Percentiles rank a stretch among this genome's conserved stretches.
Evolutionary conservation across 2,329 filamentous ascomycete species (phyloP).

Genomic region (Diaporthe humulicola): DNA sequence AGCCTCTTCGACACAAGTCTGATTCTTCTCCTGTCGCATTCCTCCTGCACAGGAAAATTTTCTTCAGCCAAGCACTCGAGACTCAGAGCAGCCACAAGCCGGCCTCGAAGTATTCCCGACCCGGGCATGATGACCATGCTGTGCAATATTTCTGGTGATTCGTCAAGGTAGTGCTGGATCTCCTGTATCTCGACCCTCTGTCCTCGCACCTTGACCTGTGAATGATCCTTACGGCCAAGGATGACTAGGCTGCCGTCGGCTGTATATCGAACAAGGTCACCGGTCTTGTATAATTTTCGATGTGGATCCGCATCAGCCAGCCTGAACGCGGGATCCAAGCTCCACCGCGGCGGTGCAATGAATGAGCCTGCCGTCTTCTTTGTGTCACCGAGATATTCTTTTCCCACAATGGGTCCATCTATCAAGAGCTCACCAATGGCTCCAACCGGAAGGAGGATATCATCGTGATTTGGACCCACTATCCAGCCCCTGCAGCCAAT

Average conservation of each 20-base stretch:
- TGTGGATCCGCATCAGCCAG: background rate
- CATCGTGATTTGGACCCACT: slow-evolving; percentile 61
- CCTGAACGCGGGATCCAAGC: background rate
- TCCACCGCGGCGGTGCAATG: slow-evolving; percentile 52
- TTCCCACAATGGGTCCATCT: slow-evolving; percentile 70
- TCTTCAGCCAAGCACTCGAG: background rate
- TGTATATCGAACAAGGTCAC: slow-evolving; percentile 69
- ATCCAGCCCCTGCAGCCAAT: slow-evolving; percentile 54
- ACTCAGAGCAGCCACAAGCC: background rate
- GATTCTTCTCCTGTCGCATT: background rate
- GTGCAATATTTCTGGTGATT: background rate
- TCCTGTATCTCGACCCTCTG: slow-evolving; percentile 73
- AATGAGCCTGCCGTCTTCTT: slow-evolving; percentile 71
- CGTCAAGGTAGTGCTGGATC: slow-evolving; percentile 62
- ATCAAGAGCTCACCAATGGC: slow-evolving; percentile 65
- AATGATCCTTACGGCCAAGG: slow-evolving; percentile 73
- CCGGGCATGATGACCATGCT: background rate
- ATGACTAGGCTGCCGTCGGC: slow-evolving; percentile 66
- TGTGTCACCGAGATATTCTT: slow-evolving; percentile 71
- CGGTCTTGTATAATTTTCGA: slow-evolving; percentile 64
- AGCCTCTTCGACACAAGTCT: background rate
- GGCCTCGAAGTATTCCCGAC: background rate
- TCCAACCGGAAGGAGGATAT: slow-evolving; percentile 62
- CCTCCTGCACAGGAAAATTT: background rate
- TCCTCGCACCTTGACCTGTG: slow-evolving; percentile 78